Percentiles rank a stretch among this genome's conserved stretches.
These are phyloP conservation scores for Geotrichum cucujoidarum DNA, from an alignment of 1,139 yeast genomes.

Conservation along the genomic window DNA sequence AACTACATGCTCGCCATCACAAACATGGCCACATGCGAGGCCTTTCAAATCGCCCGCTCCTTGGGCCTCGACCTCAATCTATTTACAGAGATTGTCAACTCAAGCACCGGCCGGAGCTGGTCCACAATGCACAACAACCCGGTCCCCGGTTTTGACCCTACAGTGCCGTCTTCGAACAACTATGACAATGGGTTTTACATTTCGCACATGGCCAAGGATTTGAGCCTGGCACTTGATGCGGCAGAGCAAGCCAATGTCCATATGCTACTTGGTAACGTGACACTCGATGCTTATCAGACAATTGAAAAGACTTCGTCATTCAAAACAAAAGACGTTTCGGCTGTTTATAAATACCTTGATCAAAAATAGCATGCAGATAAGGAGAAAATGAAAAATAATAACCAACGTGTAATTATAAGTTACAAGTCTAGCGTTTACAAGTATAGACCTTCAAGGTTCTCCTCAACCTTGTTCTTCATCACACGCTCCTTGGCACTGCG, in stretches of 20 bases:
- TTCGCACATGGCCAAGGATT: slow-evolving; percentile 52
- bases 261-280: slow-evolving; percentile 30
- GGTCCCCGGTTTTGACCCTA: slow-evolving; percentile 48
- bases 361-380: not conserved
- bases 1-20: slow-evolving; percentile 55
- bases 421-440: slow-evolving; percentile 47
- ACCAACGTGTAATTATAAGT: not conserved
- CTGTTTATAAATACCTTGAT: slow-evolving; percentile 32
- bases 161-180: slow-evolving; percentile 45
- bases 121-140: slow-evolving; percentile 58
- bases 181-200: slow-evolving; percentile 54
- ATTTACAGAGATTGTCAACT: slow-evolving; percentile 51
- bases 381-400: not conserved
- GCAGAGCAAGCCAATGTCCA: slow-evolving; percentile 35
- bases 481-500: slow-evolving; percentile 94
- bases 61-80: slow-evolving; percentile 48
- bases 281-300: slow-evolving; percentile 29
- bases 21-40: slow-evolving; percentile 57
- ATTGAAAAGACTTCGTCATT: slow-evolving; percentile 27
- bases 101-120: slow-evolving; percentile 62
- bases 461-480: slow-evolving; percentile 95
- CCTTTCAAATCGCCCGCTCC: slow-evolving; percentile 53
- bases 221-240: slow-evolving; percentile 51
- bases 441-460: slow-evolving; percentile 91
- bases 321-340: slow-evolving; percentile 35